Evolutionary conservation across 2,329 filamentous ascomycete species (phyloP).

Genomic region (Albifimbria verrucaria): DNA sequence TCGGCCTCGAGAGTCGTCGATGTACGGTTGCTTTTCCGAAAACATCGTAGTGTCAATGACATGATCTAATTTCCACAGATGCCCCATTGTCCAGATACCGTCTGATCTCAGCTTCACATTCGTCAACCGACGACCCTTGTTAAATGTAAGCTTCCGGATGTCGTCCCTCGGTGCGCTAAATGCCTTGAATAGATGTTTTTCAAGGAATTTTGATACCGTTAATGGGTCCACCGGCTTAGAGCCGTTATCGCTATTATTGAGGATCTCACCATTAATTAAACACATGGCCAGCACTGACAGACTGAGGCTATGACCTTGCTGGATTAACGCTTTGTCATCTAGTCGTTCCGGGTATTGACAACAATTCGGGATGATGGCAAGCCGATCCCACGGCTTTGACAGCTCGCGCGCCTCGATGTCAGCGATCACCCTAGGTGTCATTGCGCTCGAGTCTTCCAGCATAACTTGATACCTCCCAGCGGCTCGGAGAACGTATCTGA

Average conservation of each 20-base stretch:
- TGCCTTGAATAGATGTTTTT: constrained; percentile 13
- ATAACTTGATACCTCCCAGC: constrained; percentile 24
- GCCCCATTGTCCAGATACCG: constrained; percentile 17
- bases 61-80: constrained; percentile 20
- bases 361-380: constrained; percentile 29
- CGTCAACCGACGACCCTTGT: constrained; percentile 21
- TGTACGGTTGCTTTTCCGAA: constrained; percentile 7
- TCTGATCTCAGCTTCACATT: constrained; percentile 10
- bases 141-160: constrained; percentile 15
- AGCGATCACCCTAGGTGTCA: constrained; percentile 20
- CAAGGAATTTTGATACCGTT: constrained; percentile 9
- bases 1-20: constrained; percentile 6
- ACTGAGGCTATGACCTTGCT: constrained; percentile 14
- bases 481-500: constrained; percentile 9
- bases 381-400: constrained; percentile 19
- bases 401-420: constrained; percentile 19
- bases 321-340: constrained; percentile 12
- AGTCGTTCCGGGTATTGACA: constrained; percentile 26
- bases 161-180: constrained; percentile 13
- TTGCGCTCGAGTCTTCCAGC: constrained; percentile 15
- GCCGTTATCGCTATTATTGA: constrained; percentile 26
- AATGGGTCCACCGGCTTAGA: background rate
- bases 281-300: constrained; percentile 24
- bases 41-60: constrained; percentile 14
- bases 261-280: constrained; percentile 28